phyloP scores from a whole-genome alignment of 768 basidiomycete genomes.

The Boletus sp. region DNA sequence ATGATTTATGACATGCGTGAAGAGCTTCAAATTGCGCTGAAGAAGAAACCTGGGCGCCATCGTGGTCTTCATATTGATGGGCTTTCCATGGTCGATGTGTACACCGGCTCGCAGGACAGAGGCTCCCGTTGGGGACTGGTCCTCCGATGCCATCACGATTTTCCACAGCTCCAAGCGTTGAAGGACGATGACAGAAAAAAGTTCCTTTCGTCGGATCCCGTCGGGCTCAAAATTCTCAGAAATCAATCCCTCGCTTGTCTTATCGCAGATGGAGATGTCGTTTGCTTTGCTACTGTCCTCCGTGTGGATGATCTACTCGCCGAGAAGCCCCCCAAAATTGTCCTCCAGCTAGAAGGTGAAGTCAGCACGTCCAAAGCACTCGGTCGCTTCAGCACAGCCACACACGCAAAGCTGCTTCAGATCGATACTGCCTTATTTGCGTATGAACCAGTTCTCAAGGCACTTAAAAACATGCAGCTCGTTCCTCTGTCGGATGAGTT shows the following conservation, averaged over 20 bases:
- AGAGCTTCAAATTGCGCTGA: conserved; percentile 46
- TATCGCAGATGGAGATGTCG: conserved; percentile 44
- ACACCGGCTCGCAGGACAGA: conserved; percentile 31
- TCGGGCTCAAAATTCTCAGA: conserved; percentile 40
- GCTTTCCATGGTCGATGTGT: conserved; percentile 39
- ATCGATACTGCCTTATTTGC: conserved; percentile 65
- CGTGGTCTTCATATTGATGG: conserved; percentile 41
- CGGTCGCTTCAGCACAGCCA: conserved; percentile 36
- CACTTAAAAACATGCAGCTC: conserved; percentile 46
- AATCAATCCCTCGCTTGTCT: conserved; percentile 60
- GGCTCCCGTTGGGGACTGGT: conserved; percentile 43
- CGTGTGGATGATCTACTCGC: conserved; percentile 56
- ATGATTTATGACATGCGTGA: conserved; percentile 61
- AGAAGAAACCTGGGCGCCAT: conserved; percentile 41
- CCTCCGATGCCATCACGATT: conserved; percentile 36
- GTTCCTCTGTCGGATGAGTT: conserved; percentile 55
- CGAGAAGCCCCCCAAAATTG: conserved; percentile 45
- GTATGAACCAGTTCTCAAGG: conserved; percentile 59
- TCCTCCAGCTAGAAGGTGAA: conserved; percentile 54
- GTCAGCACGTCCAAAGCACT: conserved; percentile 42
- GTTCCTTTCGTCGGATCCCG: conserved; percentile 36
- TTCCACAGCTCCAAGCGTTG: conserved; percentile 36
- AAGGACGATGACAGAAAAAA: conserved; percentile 38
- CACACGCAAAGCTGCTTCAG: conserved; percentile 46
- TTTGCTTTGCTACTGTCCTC: conserved; percentile 53